phyloP scores from a whole-genome alignment of 2,329 filamentous ascomycete genomes.

The Aspergillus tubingensis region DNA sequence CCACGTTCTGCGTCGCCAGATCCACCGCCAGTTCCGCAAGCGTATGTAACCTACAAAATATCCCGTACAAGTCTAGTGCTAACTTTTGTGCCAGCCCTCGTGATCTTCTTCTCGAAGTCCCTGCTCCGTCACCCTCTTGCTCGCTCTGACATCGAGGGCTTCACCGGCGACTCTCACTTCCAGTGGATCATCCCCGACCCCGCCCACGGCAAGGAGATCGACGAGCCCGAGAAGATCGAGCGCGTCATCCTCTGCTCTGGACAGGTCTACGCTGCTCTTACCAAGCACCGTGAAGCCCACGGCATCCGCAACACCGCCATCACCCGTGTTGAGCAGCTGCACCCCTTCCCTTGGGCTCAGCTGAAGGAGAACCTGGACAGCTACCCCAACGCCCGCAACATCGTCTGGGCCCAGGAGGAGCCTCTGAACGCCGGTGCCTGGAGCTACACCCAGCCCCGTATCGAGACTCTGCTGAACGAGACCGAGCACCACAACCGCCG shows the following conservation, averaged over 20 bases:
- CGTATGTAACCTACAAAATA: constrained; percentile 61
- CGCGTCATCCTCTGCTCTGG: constrained; percentile 93
- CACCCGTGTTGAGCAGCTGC: constrained; percentile 93
- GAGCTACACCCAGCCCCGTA: constrained; percentile 95
- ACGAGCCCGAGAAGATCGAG: constrained; percentile 80
- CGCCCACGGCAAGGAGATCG: constrained; percentile 76
- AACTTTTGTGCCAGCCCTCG: constrained; percentile 62
- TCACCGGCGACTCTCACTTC: constrained; percentile 89
- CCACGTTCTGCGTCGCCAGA: constrained; percentile 93
- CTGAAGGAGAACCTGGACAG: constrained; percentile 93
- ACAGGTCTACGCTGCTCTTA: constrained; percentile 86
- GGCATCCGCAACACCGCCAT: constrained; percentile 88
- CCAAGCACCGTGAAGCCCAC: constrained; percentile 87
- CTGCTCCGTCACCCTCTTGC: constrained; percentile 91
- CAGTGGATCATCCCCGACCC: constrained; percentile 93
- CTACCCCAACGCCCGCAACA: constrained; percentile 96
- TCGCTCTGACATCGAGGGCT: constrained; percentile 86
- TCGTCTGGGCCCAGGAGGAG: constrained; percentile 97
- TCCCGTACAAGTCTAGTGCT: constrained; percentile 14
- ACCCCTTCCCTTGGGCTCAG: constrained; percentile 98
- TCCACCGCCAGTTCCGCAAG: constrained; percentile 99
- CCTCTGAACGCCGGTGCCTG: constrained; percentile 95
- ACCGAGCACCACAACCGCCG: constrained; percentile 89
- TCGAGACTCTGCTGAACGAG: constrained; percentile 93
- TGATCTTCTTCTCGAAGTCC: constrained; percentile 98